phyloP scores from a whole-genome alignment of 305 asterid species.

The Fraxinus floribunda region DNA sequence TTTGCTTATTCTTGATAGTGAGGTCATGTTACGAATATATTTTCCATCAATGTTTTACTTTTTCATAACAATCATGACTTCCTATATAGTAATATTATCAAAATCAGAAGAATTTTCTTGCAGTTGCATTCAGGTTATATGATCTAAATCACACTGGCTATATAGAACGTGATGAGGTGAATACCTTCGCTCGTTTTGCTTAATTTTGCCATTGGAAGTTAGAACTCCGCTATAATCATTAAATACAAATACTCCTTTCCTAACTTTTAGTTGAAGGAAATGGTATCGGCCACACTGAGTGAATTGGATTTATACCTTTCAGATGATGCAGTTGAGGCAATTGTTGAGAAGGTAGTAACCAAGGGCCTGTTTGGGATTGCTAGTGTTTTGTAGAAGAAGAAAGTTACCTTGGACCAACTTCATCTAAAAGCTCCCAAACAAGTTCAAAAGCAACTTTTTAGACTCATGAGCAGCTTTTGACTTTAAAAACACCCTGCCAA shows the following conservation, averaged over 20 bases:
- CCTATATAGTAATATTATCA: neutral
- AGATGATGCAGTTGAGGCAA: slow-evolving; percentile 64
- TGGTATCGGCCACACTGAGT: slow-evolving; percentile 66
- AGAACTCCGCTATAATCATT: neutral
- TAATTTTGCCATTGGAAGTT: neutral
- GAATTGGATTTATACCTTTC: slow-evolving; percentile 55
- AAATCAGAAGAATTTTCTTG: slow-evolving; percentile 22
- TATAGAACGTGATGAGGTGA: slow-evolving; percentile 61
- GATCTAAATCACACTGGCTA: slow-evolving; percentile 50
- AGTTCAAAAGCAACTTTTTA: no score
- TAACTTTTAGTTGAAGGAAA: slow-evolving; percentile 59
- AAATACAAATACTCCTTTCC: neutral
- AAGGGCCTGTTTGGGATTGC: no score
- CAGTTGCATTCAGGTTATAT: slow-evolving; percentile 59
- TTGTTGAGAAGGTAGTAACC: slow-evolving; percentile 70
- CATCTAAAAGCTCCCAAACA: no score
- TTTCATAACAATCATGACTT: neutral
- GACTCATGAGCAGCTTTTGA: no score
- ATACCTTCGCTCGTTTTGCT: neutral
- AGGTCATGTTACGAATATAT: neutral
- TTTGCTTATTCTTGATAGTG: neutral
- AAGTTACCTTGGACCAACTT: no score
- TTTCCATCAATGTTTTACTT: no score
- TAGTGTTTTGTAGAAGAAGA: no score
- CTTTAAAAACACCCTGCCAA: no score